These are phyloP conservation scores for Zygnema cylindricum DNA, from an alignment of 139 green algal genomes.

Conservation along the genomic window DNA sequence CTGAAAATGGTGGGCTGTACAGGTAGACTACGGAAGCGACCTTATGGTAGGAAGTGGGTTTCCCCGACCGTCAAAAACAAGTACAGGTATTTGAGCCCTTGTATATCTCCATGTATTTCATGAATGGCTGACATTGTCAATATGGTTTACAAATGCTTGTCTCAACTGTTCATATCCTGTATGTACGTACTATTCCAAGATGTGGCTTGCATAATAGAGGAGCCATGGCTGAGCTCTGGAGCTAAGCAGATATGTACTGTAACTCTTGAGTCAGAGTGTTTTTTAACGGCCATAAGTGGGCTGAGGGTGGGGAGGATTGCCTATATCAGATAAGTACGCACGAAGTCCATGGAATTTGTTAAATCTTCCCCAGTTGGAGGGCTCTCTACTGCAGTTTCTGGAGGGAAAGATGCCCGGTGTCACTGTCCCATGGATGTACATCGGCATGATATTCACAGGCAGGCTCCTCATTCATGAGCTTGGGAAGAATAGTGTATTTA, in stretches of 20 bases:
- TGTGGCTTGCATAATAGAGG: no score
- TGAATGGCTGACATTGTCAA: no score
- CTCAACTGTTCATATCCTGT: no score
- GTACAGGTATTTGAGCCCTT: not conserved
- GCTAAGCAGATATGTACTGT: no score
- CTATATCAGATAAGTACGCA: slow-evolving; percentile 1
- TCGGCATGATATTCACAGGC: slow-evolving; percentile 80
- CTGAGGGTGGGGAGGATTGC: no score
- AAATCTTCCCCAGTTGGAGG: slow-evolving; percentile 68
- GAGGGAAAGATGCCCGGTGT: slow-evolving; percentile 73
- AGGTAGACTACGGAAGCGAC: slow-evolving; percentile 25
- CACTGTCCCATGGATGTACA: slow-evolving; percentile 85
- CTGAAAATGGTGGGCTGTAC: not conserved
- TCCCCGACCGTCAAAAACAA: not conserved
- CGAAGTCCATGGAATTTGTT: slow-evolving; percentile 78
- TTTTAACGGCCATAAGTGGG: no score
- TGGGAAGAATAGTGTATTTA: slow-evolving; percentile 4
- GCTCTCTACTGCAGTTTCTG: slow-evolving; percentile 73
- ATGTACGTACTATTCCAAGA: no score
- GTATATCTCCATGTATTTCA: no score
- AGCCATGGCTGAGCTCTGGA: no score
- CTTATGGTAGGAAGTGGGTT: slow-evolving; percentile 18
- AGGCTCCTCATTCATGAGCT: not conserved
- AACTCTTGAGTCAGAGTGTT: no score
- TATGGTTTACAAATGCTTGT: no score